Evolutionary conservation across 1,139 yeast species (phyloP), one percentile per base, ranked within the genome.

Genomic region (Suhomyces panamericanus): DNA sequence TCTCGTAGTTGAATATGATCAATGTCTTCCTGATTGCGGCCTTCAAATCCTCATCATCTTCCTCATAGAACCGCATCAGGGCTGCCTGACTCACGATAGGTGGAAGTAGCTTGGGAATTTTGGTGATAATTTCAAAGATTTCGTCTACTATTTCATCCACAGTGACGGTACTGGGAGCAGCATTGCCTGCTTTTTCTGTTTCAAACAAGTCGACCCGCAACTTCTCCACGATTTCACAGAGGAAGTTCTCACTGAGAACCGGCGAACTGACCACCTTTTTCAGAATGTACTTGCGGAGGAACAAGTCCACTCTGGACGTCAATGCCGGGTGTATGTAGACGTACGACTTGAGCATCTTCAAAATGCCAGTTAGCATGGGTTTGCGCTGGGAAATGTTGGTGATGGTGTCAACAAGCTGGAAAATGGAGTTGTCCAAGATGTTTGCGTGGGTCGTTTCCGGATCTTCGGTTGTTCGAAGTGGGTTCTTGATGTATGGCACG

Each of bases 341-440:
- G 22, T 48, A 43, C 15, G 34, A 35, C 30, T 38, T 43, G 17
- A 36, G 13, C 20, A 41, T 39, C 2, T 28, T 29, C 12, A 50
- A 14, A 2, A 59, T 27, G n/a, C 58, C 50, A 11, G 55, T 48
- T 2, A 68, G 38, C 8, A 69, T 42, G 3, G 75, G 75, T 42
- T 61, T 66, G 31, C 70, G 50, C 12, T 39, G 17, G n/a, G 66
- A 57, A 27, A 70, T 52, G 24, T 60, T 59, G 3, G 65, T 57
- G 15, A 70, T 26, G 0, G 69, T 64, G 46, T 69, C 55, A 6
- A 64, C 1, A 17, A 73, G 54, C n/a, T 48, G 41, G 43, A 70
- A 59, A 6, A 69, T 32, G 1, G 67, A 56, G 12, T 58, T 53
- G 28, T 51, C 42, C 22, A 56, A 44, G 11, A 56, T 44, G 31